Conservation (phyloP, 192 early-diverging fungal genomes). For the Linnemannia hyalina region DNA sequence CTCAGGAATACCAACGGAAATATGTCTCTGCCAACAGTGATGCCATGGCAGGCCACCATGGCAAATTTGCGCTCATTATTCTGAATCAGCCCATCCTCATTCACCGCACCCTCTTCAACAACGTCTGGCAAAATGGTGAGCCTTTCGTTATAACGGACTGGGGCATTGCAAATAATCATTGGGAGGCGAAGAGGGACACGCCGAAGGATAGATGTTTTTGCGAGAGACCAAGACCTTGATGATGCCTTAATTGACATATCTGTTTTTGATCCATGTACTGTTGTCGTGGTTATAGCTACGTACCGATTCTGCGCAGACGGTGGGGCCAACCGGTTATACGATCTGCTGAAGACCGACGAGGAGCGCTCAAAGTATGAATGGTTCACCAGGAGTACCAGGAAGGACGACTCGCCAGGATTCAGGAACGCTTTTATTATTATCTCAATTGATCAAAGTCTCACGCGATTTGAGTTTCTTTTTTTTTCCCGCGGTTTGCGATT, state of each 20-base stretch:
- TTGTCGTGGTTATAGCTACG: constrained; percentile 55
- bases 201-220: background rate
- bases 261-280: background rate
- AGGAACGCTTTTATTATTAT: background rate
- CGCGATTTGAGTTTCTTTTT: background rate
- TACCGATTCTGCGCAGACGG: constrained; percentile 88
- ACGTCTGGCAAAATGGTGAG: constrained; percentile 58
- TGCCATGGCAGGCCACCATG: background rate
- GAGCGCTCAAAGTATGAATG: constrained; percentile 55
- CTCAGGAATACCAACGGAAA: constrained; percentile 1
- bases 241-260: background rate
- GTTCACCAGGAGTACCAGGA: background rate
- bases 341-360: constrained; percentile 64
- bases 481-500: background rate
- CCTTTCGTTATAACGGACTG: too few relatives aligned
- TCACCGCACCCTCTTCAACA: constrained; percentile 43
- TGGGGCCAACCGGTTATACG: constrained; percentile 89
- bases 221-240: too few relatives aligned
- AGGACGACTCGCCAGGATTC: background rate
- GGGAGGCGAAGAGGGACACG: background rate
- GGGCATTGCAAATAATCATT: background rate
- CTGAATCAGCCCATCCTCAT: constrained; percentile 79
- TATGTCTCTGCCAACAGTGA: background rate
- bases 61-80: constrained; percentile 69
- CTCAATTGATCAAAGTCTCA: constrained; percentile 5